These are phyloP conservation scores for Chlamydomonas incerta DNA, from an alignment of 139 green algal species.

Conservation along the genomic window DNA sequence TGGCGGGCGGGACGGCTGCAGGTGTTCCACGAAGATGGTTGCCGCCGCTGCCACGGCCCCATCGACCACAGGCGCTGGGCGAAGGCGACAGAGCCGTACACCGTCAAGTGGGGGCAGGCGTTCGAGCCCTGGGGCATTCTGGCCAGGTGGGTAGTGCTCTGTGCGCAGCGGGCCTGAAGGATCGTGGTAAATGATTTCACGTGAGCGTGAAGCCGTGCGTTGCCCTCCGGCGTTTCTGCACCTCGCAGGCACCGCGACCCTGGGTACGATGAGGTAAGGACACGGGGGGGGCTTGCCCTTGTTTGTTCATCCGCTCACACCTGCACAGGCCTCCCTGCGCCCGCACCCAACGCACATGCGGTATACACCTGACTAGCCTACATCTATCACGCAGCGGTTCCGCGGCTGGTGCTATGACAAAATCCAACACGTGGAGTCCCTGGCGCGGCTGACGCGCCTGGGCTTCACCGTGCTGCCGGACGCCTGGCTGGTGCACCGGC, in stretches of 20 bases:
- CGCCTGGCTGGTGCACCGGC: conserved; percentile 56
- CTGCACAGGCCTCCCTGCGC: no score
- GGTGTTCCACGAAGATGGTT: conserved; percentile 17
- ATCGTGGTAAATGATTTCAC: no score
- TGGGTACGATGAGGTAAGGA: conserved; percentile 14
- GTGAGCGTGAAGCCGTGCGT: no score
- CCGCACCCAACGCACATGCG: background rate
- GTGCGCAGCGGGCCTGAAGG: no score
- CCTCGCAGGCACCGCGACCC: background rate
- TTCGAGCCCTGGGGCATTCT: conserved; percentile 43
- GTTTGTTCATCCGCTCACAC: no score
- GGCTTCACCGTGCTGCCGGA: conserved; percentile 43
- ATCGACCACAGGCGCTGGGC: conserved; percentile 18
- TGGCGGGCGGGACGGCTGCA: background rate
- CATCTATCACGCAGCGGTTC: conserved; percentile 30
- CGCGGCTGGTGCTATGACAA: conserved; percentile 71
- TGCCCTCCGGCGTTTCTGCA: no score
- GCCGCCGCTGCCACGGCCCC: conserved; percentile 4
- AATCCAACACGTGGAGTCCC: conserved; percentile 49
- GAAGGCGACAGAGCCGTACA: background rate
- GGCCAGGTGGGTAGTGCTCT: background rate
- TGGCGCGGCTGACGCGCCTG: conserved; percentile 4
- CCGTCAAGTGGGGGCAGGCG: background rate
- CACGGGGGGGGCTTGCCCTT: no score
- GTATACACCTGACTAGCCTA: background rate